Evolutionary conservation across 257 asterid species (phyloP).

Genomic region (Agastache rugosa): DNA sequence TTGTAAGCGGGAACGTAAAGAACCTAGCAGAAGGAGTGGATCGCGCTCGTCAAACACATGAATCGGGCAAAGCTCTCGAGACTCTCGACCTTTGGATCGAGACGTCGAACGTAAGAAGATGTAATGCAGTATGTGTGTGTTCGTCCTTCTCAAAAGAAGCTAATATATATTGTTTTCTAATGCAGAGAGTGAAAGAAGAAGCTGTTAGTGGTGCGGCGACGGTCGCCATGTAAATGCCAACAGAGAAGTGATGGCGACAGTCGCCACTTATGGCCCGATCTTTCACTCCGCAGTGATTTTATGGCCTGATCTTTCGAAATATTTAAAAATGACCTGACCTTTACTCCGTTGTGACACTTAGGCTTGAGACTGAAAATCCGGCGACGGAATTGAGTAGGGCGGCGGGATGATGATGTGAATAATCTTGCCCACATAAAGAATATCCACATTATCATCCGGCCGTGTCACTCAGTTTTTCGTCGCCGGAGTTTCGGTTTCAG

Average conservation of each 20-base stretch:
- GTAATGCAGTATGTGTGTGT: not conserved
- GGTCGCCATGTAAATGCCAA: conserved; percentile 28
- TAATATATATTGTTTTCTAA: conserved; percentile 23
- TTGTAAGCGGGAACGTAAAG: conserved; percentile 72
- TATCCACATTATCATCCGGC: no score
- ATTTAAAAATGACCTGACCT: no score
- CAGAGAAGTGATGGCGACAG: not conserved
- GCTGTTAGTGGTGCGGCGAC: conserved; percentile 24
- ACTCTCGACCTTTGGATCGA: conserved; percentile 78
- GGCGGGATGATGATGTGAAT: no score
- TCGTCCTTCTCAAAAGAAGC: not conserved
- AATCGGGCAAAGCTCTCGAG: conserved; percentile 73
- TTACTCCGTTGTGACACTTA: no score
- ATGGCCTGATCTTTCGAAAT: no score
- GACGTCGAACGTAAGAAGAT: conserved; percentile 66
- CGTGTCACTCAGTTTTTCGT: no score
- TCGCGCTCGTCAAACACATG: conserved; percentile 67
- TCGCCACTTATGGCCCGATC: no score
- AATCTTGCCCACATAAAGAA: no score
- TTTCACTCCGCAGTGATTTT: no score
- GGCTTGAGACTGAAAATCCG: no score
- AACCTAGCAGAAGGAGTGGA: conserved; percentile 73
- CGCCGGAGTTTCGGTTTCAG: no score
- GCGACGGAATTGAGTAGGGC: no score
- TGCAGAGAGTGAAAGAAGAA: conserved; percentile 53